A percentile compares a stretch with the other conserved stretches of the same genome.
Conservation (phyloP, 257 asterid genomes). For the Solanum lycopersicoides region DNA sequence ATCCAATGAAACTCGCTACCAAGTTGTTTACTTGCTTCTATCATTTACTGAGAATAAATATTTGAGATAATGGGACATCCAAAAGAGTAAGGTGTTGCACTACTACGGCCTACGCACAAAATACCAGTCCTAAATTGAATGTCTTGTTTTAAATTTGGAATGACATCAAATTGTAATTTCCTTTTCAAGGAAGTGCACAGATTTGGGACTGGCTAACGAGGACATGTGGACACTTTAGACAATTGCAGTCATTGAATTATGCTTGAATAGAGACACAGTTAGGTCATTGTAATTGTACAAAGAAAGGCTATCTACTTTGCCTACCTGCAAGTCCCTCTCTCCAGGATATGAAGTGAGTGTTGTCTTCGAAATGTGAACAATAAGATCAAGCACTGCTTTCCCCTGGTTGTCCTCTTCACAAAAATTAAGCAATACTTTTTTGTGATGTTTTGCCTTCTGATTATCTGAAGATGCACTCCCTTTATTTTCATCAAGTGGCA, state of each 20-base stretch:
- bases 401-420: slow-evolving; percentile 77
- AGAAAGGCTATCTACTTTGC: slow-evolving; percentile 3
- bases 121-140: neutral
- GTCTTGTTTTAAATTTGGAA: neutral
- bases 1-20: neutral
- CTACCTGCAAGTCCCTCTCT: slow-evolving; percentile 90
- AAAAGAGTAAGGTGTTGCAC: neutral
- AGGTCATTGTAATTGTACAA: neutral
- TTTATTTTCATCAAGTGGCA: slow-evolving; percentile 48
- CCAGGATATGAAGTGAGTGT: slow-evolving; percentile 87
- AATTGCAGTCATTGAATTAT: neutral
- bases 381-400: slow-evolving; percentile 64
- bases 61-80: neutral
- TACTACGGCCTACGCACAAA: neutral
- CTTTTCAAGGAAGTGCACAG: neutral
- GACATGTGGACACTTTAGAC: neutral
- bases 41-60: neutral
- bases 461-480: slow-evolving; percentile 20
- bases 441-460: slow-evolving; percentile 16
- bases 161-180: neutral
- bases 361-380: slow-evolving; percentile 56
- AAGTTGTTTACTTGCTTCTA: neutral
- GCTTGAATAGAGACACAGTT: neutral
- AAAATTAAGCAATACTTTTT: slow-evolving; percentile 41
- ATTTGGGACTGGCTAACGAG: neutral